phyloP scores from a whole-genome alignment of 495 filamentous ascomycete genomes.

The Aspergillus conjunctus region DNA sequence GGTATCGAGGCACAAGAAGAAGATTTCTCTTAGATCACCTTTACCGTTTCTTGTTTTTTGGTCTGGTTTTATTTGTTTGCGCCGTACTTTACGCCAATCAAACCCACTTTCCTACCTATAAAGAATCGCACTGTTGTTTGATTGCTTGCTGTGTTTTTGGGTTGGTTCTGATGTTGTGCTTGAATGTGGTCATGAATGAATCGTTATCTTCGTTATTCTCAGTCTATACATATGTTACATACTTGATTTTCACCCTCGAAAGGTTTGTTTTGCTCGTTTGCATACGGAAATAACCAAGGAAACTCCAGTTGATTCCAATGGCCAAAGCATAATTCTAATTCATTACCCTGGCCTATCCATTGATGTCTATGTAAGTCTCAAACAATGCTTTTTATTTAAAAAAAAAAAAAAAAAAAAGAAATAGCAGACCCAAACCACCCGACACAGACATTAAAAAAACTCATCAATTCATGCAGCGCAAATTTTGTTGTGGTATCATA shows the following conservation, averaged over 20 bases:
- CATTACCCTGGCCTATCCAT: constrained; percentile 4
- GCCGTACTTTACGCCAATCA: background rate
- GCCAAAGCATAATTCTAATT: constrained; percentile 16
- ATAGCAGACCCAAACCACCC: background rate
- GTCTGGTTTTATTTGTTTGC: constrained; percentile 10
- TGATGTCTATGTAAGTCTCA: constrained; percentile 8
- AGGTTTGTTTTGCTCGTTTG: no score
- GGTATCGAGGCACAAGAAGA: constrained; percentile 75
- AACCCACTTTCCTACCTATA: constrained; percentile 2
- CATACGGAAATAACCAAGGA: no score
- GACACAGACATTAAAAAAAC: constrained; percentile 8
- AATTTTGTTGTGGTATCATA: constrained; percentile 33
- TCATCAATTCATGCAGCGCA: constrained; percentile 36
- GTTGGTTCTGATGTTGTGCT: background rate
- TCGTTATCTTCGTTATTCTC: background rate
- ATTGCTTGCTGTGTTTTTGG: background rate
- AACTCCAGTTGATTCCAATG: background rate
- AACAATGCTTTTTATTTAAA: constrained; percentile 7
- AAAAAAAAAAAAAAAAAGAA: background rate
- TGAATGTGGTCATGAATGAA: background rate
- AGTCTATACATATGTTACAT: background rate
- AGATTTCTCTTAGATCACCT: constrained; percentile 62
- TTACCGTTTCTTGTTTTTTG: constrained; percentile 23
- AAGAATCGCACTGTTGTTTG: background rate
- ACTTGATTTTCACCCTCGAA: no score